Conservation (phyloP, 2,329 filamentous ascomycete species). For the Trichoderma sp. region DNA sequence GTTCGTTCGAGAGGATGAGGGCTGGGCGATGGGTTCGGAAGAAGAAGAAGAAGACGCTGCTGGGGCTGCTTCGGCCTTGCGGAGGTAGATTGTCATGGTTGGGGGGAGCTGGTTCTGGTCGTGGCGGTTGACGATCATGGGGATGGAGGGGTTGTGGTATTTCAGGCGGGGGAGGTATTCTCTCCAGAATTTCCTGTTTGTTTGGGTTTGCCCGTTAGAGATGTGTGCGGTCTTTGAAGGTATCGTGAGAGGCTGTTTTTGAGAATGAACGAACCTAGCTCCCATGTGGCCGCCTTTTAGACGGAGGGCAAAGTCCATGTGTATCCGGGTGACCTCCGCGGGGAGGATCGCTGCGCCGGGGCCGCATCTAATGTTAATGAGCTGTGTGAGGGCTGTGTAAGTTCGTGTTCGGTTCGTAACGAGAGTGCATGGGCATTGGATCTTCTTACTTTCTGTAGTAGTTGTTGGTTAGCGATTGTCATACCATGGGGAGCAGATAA, state of each 20-base stretch:
- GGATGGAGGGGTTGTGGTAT: constrained; percentile 84
- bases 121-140: constrained; percentile 77
- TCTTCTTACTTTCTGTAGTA: constrained; percentile 42
- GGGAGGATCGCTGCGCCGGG: constrained; percentile 81
- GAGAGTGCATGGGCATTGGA: constrained; percentile 18
- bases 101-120: constrained; percentile 54
- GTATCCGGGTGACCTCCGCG: constrained; percentile 69
- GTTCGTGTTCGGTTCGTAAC: constrained; percentile 21
- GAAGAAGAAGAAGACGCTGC: too few relatives aligned
- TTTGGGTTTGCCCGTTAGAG: neutral
- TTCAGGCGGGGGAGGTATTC: constrained; percentile 81
- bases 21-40: constrained; percentile 37
- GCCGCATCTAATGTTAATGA: constrained; percentile 73
- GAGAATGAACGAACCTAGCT: constrained; percentile 55
- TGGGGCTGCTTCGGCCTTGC: too few relatives aligned
- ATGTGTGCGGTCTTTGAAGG: too few relatives aligned
- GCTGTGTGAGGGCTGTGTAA: constrained; percentile 45
- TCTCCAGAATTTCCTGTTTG: constrained; percentile 79
- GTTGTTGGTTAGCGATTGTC: neutral
- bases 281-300: constrained; percentile 68
- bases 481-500: constrained; percentile 20
- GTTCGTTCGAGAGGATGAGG: constrained; percentile 47
- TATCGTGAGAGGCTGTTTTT: neutral
- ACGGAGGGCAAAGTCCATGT: constrained; percentile 66
- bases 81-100: constrained; percentile 64